Evolutionary conservation across 2,329 filamentous ascomycete genomes (phyloP).

Genomic region (Bipolaris sorokiniana): DNA sequence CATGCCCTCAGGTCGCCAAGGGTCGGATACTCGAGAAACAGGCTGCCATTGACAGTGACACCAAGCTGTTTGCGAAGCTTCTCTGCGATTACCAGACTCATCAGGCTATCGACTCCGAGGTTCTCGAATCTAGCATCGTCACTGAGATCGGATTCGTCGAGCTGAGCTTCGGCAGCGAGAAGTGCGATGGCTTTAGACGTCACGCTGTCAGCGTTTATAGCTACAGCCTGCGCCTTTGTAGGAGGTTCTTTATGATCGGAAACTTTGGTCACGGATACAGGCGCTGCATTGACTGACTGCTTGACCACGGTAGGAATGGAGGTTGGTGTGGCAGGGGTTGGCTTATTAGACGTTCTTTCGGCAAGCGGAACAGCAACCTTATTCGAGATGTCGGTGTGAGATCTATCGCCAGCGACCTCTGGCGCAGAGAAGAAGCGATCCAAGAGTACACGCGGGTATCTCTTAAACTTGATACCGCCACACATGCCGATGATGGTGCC

Average conservation of each 20-base stretch:
- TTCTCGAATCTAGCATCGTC: not conserved
- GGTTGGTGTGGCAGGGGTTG: no score
- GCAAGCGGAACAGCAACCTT: not conserved
- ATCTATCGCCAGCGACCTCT: not conserved
- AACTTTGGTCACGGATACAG: no score
- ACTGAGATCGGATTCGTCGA: constrained; percentile 9
- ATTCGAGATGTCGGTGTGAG: not conserved
- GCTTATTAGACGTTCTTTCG: not conserved
- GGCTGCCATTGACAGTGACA: not conserved
- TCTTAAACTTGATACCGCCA: constrained; percentile 32
- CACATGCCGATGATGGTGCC: constrained; percentile 43
- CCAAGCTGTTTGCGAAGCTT: not conserved
- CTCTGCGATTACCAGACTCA: not conserved
- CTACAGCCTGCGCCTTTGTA: no score
- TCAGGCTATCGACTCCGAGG: not conserved
- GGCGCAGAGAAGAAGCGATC: constrained; percentile 25
- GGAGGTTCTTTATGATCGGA: no score
- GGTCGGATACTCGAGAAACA: not conserved
- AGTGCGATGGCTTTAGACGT: constrained; percentile 10
- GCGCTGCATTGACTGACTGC: no score
- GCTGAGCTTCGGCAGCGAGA: constrained; percentile 26
- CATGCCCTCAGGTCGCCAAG: not conserved
- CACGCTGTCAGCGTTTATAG: not conserved
- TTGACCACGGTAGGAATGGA: no score
- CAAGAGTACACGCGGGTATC: constrained; percentile 25